Base-by-base conservation (phyloP, 2,329 filamentous ascomycete species). In the Sclerotinia subarctica region DNA sequence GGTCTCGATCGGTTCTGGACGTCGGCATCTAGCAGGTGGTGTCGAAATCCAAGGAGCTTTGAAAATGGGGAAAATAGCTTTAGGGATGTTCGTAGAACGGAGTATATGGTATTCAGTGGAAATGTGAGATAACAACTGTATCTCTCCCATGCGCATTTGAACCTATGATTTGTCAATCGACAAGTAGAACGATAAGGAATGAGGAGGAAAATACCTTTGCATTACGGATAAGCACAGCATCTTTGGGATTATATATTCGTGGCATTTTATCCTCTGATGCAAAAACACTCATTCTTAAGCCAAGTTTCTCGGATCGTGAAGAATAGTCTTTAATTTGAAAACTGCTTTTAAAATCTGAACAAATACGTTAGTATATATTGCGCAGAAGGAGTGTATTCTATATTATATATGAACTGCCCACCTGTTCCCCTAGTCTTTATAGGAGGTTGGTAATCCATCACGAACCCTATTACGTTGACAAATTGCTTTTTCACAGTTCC, bases 401-500 rank as follows among this genome's bases (percentile, higher is more conserved):
- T 26, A 11, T 49, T 11, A 26, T 62, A 4, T 13, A 24, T 58
- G n/a, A 24, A 35, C 26, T 13, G 56, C 77, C 71, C 78, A 83
- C 91, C 89, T 32, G 77, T 74, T 29, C 85, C 83, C 66, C 70
- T 80, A 1, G 87, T 87, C 15, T 76, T 67, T 0, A 80, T 81
- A 0, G 87, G 85, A 0, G 82, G 78, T 68, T 86, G 82, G 60
- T 82, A 83, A 73, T 94, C 91, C 64, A 86, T 85, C 4, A 94
- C 85, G 5, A 94, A 78, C 1, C 92, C 93, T 63, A 93, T 84
- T 52, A 95, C 79, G 78, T 82, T 89, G 71, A 88, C 80, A 7
- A 80, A 38, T 44, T 44, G 66, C 26, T 53, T 56, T 26, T 38
- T 62, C 8, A 51, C 8, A 38, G 17, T 35, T 21, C 59, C 46